These are phyloP conservation scores for Immersiporthe knoxdaviesiana DNA, from an alignment of 2,329 filamentous ascomycete species.

Conservation along the genomic window DNA sequence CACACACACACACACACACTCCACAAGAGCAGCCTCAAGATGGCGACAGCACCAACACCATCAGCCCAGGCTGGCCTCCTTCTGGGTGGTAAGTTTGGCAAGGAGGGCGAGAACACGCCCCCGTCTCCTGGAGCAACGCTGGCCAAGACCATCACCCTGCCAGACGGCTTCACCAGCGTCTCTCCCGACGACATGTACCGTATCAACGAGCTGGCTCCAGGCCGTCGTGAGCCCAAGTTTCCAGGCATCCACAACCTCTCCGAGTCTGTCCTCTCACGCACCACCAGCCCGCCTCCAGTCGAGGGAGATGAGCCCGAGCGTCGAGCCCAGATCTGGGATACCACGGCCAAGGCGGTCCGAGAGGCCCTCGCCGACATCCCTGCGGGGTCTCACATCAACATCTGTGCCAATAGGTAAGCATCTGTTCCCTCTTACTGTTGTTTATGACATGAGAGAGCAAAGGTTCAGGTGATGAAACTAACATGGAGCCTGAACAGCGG, in stretches of 20 bases:
- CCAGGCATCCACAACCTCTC: conserved; percentile 22
- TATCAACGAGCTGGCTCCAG: conserved; percentile 7
- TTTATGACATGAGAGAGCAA: not conserved
- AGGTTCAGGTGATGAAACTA: too few species aligned
- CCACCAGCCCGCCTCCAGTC: not conserved
- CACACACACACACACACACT: too few species aligned
- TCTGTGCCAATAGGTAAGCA: conserved; percentile 23
- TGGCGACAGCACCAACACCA: not conserved
- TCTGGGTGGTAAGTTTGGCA: conserved; percentile 3
- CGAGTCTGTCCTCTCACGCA: conserved; percentile 15
- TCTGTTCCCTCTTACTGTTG: not conserved
- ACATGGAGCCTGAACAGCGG: not conserved
- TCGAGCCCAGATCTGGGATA: conserved; percentile 8
- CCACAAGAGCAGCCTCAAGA: not conserved
- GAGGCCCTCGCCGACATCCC: conserved; percentile 19
- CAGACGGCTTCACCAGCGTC: conserved; percentile 7
- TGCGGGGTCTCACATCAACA: conserved; percentile 20
- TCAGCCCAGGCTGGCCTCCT: conserved; percentile 6
- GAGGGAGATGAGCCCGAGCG: not conserved
- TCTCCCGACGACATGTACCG: conserved; percentile 23
- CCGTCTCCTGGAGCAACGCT: conserved; percentile 9
- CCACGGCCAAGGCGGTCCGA: conserved; percentile 4
- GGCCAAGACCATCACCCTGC: not conserved
- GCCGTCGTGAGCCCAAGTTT: conserved; percentile 20
- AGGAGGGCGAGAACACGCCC: not conserved